Evolutionary conservation across 2,329 filamentous ascomycete genomes (phyloP), one percentile per base, ranked within the genome.

Genomic region (Penicillium sp.): DNA sequence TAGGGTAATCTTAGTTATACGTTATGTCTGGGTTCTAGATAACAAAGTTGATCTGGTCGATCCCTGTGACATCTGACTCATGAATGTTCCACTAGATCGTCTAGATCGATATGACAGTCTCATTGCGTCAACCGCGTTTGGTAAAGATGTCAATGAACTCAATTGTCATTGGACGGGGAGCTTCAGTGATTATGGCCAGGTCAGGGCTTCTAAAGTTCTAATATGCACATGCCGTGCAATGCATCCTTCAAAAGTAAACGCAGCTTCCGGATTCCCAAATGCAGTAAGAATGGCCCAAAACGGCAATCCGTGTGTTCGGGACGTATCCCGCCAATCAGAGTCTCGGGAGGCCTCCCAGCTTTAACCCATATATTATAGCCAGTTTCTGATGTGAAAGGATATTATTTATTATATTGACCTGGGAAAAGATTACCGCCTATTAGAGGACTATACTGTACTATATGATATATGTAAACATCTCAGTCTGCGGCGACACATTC

Each of bases 391-490:
- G 21, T 18, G n/a, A n/a, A 23, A 12, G 16, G 3, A 43, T 43
- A 18, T n/a, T n/a, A n/a, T n/a, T n/a, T n/a, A n/a, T n/a, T n/a
- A n/a, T n/a, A n/a, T n/a, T n/a, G n/a, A n/a, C n/a, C n/a, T n/a
- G n/a, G 43, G 23, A 12, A 21, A 30, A 50, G 12, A n/a, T n/a
- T n/a, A n/a, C n/a, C n/a, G n/a, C n/a, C n/a, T n/a, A 28, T 8
- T 28, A 28, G 26, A 35, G 35, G 9, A 35, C 30, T 4, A 3
- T 16, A 35, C 28, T 8, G 8, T 16, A 18, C 42, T 52, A 59
- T 43, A 59, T 48, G n/a, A 59, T 59, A 45, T 59, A 56, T 24
- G 45, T 52, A 49, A 59, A 56, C 51, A 50, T 51, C 12, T 53
- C 43, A 30, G 49, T 47, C 18, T 52, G 49, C 16, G 35, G 35